Base-by-base conservation (phyloP, 2,329 filamentous ascomycete species). In the Cryphonectria naterciae region DNA sequence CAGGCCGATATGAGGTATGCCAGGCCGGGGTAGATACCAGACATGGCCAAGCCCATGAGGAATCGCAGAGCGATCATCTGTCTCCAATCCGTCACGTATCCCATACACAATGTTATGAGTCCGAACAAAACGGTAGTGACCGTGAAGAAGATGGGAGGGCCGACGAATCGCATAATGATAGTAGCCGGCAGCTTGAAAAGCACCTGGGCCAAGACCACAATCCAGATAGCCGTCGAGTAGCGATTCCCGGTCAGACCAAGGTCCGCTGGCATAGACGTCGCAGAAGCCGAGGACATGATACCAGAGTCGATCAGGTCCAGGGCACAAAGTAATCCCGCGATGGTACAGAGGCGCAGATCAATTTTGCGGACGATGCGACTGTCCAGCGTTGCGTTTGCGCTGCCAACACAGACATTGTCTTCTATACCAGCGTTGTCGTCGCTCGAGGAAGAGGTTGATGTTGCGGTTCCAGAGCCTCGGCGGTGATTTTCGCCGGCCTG, bases 151-250 rank as follows among this genome's bases (percentile, higher is more conserved):
- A 86, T 77, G 19, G 91, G 84, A 0, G 91, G 91, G 0, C 91
- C 90, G 65, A 91, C 83, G 1, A 87, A 85, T 63, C 91, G 85
- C 39, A 92, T 88, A 1, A 89, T 87, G 61, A 93, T 84, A 0
- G 91, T 93, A 1, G 88, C 89, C 0, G 91, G 91, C 10, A 93
- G 81, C 77, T 93, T 91, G 76, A 91, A 92, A 13, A 85, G 85
- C 56, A 93, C 90, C 75, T 86, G 89, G 6, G 90, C 84, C 69
- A 93, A 85, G 13, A 91, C 92, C 79, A 93, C 92, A 77, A 93
- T 91, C 81, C 93, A 91, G 70, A 93, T 93, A 32, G 89, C 86
- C 5, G 93, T 86, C 1, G 89, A 91, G 77, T 91, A 93, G 54
- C 90, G 84, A 73, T 90, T 88, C 32, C 90, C 90, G 58, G 88